These are phyloP conservation scores for Zygoascus tannicola DNA, from an alignment of 805 yeast species.

Conservation along the genomic window DNA sequence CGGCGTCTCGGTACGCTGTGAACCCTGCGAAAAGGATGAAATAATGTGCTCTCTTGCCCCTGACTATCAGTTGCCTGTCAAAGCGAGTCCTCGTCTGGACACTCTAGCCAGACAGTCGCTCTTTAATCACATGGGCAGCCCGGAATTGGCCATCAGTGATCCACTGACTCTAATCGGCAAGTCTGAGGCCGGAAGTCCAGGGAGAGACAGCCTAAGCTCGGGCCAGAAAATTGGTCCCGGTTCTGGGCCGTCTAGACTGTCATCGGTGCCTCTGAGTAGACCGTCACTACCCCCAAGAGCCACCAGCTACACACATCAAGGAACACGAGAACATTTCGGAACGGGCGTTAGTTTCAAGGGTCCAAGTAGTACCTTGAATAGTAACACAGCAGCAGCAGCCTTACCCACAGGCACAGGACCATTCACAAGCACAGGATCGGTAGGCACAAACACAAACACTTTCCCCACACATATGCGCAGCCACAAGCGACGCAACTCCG, in stretches of 20 bases:
- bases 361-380: not conserved
- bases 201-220: not conserved
- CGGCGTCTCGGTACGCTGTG: constrained; percentile 22
- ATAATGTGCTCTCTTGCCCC: constrained; percentile 26
- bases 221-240: no score
- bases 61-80: constrained; percentile 14
- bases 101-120: constrained; percentile 12
- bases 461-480: not conserved
- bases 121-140: constrained; percentile 1
- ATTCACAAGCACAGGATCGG: no score
- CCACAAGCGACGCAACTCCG: not conserved
- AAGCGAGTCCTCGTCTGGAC: constrained; percentile 13
- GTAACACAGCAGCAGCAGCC: not conserved
- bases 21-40: constrained; percentile 27
- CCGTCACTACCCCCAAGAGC: constrained; percentile 13
- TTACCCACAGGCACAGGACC: not conserved
- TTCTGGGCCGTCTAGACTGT: not conserved
- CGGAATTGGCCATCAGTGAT: not conserved
- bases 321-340: not conserved
- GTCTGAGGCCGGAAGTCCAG: not conserved
- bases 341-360: not conserved
- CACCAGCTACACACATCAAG: constrained; percentile 4
- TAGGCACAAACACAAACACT: no score
- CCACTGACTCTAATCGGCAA: not conserved
- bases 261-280: constrained; percentile 3